Evolutionary conservation across 2,329 filamentous ascomycete species (phyloP).

Genomic region (Microdochium bolleyi): DNA sequence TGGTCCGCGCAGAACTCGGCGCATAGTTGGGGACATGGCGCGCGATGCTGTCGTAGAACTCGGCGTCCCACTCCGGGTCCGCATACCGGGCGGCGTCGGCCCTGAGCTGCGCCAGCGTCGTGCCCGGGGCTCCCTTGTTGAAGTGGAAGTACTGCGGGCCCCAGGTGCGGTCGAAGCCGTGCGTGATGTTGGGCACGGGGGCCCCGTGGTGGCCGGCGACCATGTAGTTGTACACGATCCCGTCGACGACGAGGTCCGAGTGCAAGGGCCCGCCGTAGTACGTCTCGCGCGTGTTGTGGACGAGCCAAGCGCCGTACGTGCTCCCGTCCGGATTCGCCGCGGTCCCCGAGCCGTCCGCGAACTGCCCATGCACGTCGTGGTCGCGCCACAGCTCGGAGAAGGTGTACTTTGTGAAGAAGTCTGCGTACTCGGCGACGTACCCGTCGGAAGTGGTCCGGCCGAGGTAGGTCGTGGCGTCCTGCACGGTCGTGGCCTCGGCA

Average conservation of each 20-base stretch:
- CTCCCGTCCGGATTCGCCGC: constrained; percentile 41
- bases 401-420: constrained; percentile 61
- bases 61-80: constrained; percentile 44
- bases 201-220: constrained; percentile 55
- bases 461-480: constrained; percentile 56
- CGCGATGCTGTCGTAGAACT: constrained; percentile 57
- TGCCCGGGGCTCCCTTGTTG: constrained; percentile 42
- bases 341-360: constrained; percentile 35
- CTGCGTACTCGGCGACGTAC: constrained; percentile 45
- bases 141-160: constrained; percentile 58
- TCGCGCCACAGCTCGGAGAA: constrained; percentile 51
- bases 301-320: constrained; percentile 53
- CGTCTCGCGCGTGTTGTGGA: constrained; percentile 56
- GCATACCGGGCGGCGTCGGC: constrained; percentile 45
- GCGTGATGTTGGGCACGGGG: constrained; percentile 48
- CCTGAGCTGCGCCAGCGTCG: constrained; percentile 37
- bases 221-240: constrained; percentile 38
- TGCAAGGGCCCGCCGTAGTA: constrained; percentile 56
- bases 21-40: constrained; percentile 50
- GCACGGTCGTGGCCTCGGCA: constrained; percentile 38
- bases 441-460: constrained; percentile 42
- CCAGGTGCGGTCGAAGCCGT: constrained; percentile 57
- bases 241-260: constrained; percentile 56
- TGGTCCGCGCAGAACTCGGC: constrained; percentile 40
- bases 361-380: constrained; percentile 46